These are phyloP conservation scores for Fusarium paranaense DNA, from an alignment of 2,329 filamentous ascomycete species.

Conservation along the genomic window DNA sequence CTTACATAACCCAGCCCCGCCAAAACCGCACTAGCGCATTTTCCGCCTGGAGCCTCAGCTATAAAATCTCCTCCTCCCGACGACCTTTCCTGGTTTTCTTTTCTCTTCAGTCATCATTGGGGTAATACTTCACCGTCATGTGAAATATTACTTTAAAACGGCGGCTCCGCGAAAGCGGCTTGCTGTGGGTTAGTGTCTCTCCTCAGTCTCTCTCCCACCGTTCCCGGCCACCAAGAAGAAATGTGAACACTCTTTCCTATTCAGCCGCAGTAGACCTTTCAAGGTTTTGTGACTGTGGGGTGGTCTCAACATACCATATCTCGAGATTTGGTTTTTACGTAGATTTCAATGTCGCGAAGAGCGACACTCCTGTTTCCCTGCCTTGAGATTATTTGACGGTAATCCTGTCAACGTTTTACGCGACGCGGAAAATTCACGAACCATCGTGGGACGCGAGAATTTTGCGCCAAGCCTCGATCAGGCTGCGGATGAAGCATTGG, in stretches of 20 bases:
- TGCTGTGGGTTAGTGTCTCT: conserved; percentile 63
- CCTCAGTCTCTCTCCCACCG: conserved; percentile 65
- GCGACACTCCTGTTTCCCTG: background rate
- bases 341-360: background rate
- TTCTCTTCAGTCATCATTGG: conserved; percentile 24
- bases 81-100: background rate
- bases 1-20: background rate
- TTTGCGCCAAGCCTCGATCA: background rate
- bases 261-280: conserved; percentile 54
- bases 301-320: conserved; percentile 57
- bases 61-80: conserved; percentile 1
- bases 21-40: conserved; percentile 3
- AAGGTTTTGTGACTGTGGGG: conserved; percentile 64
- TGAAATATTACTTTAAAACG: conserved; percentile 58
- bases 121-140: conserved; percentile 35
- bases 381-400: background rate
- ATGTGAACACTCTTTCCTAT: conserved; percentile 61
- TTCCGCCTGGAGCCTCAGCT: background rate
- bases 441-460: background rate
- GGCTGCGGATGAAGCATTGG: background rate
- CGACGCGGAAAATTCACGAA: background rate
- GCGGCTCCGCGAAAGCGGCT: conserved; percentile 66
- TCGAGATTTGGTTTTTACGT: background rate
- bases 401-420: background rate
- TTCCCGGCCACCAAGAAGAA: conserved; percentile 66